These are phyloP conservation scores for Pascua guehoae DNA, from an alignment of 1,284 basidiomycete genomes.

Conservation along the genomic window DNA sequence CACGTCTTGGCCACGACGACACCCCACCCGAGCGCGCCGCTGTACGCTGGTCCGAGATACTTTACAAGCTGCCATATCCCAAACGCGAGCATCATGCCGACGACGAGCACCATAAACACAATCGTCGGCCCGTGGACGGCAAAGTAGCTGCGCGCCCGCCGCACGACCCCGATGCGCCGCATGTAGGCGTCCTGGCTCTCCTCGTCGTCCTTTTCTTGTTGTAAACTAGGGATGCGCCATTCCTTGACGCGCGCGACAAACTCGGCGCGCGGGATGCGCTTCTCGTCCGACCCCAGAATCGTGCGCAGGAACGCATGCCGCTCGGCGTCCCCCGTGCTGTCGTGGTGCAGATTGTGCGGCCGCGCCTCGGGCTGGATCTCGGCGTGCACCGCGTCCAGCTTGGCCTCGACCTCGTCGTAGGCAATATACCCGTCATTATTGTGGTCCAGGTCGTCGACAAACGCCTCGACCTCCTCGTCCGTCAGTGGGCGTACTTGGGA, in stretches of 20 bases:
- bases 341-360: constrained; percentile 16
- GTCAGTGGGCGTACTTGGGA: constrained; percentile 8
- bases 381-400: constrained; percentile 24
- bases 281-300: constrained; percentile 17
- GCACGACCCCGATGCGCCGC: constrained; percentile 4
- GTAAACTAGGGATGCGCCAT: constrained; percentile 29
- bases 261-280: constrained; percentile 17
- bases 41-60: constrained; percentile 22
- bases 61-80: constrained; percentile 32
- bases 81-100: constrained; percentile 22
- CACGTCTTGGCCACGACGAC: constrained; percentile 32
- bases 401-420: constrained; percentile 24
- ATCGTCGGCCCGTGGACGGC: constrained; percentile 27
- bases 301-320: constrained; percentile 27
- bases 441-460: constrained; percentile 29
- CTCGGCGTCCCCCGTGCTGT: constrained; percentile 7
- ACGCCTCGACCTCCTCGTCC: constrained; percentile 25
- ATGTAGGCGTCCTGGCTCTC: constrained; percentile 26
- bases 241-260: constrained; percentile 18
- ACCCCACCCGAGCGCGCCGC: constrained; percentile 30
- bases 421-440: constrained; percentile 25
- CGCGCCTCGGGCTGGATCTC: constrained; percentile 20
- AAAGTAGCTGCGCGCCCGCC: constrained; percentile 25
- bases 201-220: constrained; percentile 24
- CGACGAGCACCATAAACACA: constrained; percentile 25